Evolutionary conservation across 2,329 filamentous ascomycete species (phyloP), one percentile per base, ranked within the genome.

Genomic region (Monascus ruber): DNA sequence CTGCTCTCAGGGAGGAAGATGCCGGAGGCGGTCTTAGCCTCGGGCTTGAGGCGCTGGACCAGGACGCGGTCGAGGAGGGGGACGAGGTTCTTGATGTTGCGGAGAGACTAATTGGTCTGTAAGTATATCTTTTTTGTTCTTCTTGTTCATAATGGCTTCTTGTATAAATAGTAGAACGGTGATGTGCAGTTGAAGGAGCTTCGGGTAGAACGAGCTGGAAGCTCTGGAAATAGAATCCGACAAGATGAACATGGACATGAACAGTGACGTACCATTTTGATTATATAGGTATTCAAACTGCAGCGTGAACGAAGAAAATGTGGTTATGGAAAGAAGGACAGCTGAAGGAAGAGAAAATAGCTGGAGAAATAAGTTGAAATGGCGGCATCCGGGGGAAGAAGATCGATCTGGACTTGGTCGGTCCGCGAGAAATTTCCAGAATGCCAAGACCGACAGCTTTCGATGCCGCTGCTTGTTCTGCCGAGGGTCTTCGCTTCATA

Each of bases 41-140:
- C 89, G 59, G 89, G 85, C 75, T 96, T 96, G 72, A 95, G 71
- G 69, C 91, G 86, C 80, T 98, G 91, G 54, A 98, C 86, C 49
- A 98, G 83, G 55, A 98, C 87, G 58, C 91, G 89, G 79, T 98
- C 91, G 69, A 98, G 81, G 53, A 98, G 88, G 47, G 91, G 91
- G 44, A 82, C 84, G 57, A 98, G 88, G 59, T 81, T 81, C 71
- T 89, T 91, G 79, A 98, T 88, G 65, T 84, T 93, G 68, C 89
- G 91, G 72, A 96, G 78, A 51, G 88, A 77, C 57, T 6, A 24
- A 9, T 28, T 24, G 24, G 31, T n/a, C 28, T 35, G n/a, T 29
- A 36, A 25, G 29, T 31, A 35, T 28, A 35, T 24, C 25, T 17
- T 17, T 17, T 17, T 17, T 17, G 17, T 17, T 17, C 17, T 17